Evolutionary conservation across 2,329 filamentous ascomycete genomes (phyloP).

Genomic region (Helotiales sp.): DNA sequence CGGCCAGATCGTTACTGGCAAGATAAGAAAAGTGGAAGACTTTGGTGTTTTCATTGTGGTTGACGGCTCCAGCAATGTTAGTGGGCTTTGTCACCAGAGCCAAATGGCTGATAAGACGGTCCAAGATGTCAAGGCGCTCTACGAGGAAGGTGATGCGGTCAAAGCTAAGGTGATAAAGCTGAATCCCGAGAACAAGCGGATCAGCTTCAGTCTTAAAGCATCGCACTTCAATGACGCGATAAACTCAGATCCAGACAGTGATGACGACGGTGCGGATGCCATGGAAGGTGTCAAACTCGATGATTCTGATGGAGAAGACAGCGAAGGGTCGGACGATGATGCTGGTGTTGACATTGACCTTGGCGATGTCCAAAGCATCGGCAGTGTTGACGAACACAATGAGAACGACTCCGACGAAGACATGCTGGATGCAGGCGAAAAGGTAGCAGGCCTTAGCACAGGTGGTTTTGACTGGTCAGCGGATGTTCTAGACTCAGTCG

Average conservation of each 20-base stretch:
- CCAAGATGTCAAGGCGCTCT: constrained; percentile 83
- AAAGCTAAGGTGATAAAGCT: constrained; percentile 87
- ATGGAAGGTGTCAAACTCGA: constrained; percentile 45
- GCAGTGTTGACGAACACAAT: constrained; percentile 35
- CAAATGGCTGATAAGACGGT: constrained; percentile 86
- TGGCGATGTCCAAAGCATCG: constrained; percentile 42
- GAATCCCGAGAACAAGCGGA: constrained; percentile 70
- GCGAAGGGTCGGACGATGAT: constrained; percentile 42
- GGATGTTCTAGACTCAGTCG: constrained; percentile 58
- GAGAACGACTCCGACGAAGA: constrained; percentile 26
- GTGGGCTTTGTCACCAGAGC: constrained; percentile 87
- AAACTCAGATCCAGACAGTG: constrained; percentile 47
- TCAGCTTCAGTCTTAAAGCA: constrained; percentile 90
- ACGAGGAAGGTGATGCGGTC: constrained; percentile 86
- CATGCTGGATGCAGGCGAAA: constrained; percentile 35
- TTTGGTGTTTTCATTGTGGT: constrained; percentile 94
- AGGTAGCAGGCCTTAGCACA: constrained; percentile 60
- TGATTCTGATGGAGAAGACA: constrained; percentile 45
- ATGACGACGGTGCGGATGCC: constrained; percentile 45
- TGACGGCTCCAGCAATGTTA: constrained; percentile 83
- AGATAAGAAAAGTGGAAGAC: constrained; percentile 89
- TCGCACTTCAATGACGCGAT: constrained; percentile 75
- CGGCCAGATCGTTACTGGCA: constrained; percentile 84
- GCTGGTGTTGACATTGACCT: constrained; percentile 37
- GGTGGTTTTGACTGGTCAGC: constrained; percentile 89